Evolutionary conservation across 805 yeast species (phyloP), one percentile per base, ranked within the genome.

Genomic region (Ogataea angusta): DNA sequence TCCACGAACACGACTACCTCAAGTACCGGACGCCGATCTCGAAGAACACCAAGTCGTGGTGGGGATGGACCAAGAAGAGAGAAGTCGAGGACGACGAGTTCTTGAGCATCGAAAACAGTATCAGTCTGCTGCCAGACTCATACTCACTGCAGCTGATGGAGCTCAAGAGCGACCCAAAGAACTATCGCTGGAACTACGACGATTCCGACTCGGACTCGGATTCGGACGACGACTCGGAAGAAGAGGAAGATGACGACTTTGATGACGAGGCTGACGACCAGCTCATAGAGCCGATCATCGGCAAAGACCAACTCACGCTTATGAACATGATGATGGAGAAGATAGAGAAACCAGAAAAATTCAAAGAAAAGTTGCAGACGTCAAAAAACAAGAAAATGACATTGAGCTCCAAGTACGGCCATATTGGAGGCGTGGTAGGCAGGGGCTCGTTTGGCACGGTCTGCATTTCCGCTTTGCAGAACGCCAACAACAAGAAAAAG

Each of bases 401-500:
- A 3, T 54, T 75, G 15, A 54, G 62, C 6, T 66, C 66, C 21
- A 76, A 70, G 48, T 77, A 76, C 49, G 82, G 82, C 22, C 69
- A 65, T 40, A 65, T 73, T 17, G 63, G 69, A 40, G 80, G 80
- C 7, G 61, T 76, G 30, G 59, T 71, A 31, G 76, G 76, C 28
- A 67, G 62, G 33, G 76, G 76, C 2, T 64, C 75, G 2, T 72
- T 69, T 45, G 76, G 76, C n/a, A 63, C 70, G 2, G 73, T 72
- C 40, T 68, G 69, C 36, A 61, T 72, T 31, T 56, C 73, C 5
- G 56, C 60, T 2, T 75, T 73, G 51, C 53, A 59, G 6, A 72
- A 70, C 41, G 66, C 72, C 3, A 48, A 51, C 15, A 66, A 68
- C 40, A 59, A 64, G 31, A 62, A 65, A 38, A 48, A 67, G 19